Evolutionary conservation across 345 rosid species (phyloP).

Genomic region (Aurinia saxatilis): DNA sequence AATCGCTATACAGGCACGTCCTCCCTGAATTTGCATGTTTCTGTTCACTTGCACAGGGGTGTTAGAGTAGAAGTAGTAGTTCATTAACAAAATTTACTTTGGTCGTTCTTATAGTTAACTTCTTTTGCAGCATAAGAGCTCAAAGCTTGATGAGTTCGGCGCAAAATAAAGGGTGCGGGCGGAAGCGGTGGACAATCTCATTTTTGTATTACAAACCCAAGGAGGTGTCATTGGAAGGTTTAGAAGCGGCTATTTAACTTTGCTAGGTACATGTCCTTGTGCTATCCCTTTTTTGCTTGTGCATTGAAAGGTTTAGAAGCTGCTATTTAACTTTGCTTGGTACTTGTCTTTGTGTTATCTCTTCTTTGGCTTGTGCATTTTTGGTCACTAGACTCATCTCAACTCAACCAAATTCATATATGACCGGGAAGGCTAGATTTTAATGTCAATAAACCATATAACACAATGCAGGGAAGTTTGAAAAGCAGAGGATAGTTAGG

Average conservation of each 20-base stretch:
- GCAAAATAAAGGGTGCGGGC: conserved; percentile 56
- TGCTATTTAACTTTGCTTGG: conserved; percentile 38
- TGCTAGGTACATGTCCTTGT: conserved; percentile 33
- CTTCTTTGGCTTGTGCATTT: neutral
- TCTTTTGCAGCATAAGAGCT: conserved; percentile 62
- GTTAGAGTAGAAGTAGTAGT: neutral
- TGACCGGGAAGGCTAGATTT: too few species aligned
- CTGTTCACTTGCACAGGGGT: neutral
- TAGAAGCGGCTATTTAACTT: conserved; percentile 32
- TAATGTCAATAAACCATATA: too few species aligned
- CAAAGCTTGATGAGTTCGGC: conserved; percentile 67
- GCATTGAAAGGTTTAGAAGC: conserved; percentile 29
- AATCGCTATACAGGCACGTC: neutral
- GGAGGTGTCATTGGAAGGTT: conserved; percentile 34
- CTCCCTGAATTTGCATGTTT: neutral
- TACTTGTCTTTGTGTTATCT: conserved; percentile 16
- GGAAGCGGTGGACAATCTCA: conserved; percentile 28
- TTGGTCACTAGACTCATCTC: neutral
- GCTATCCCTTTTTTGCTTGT: neutral
- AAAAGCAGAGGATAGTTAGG: too few species aligned
- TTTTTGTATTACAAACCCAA: neutral
- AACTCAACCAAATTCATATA: too few species aligned
- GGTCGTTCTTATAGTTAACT: neutral
- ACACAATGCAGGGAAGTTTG: too few species aligned
- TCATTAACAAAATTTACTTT: neutral